phyloP scores from a whole-genome alignment of 1,284 basidiomycete species.

The Boletus albobrunnescens region DNA sequence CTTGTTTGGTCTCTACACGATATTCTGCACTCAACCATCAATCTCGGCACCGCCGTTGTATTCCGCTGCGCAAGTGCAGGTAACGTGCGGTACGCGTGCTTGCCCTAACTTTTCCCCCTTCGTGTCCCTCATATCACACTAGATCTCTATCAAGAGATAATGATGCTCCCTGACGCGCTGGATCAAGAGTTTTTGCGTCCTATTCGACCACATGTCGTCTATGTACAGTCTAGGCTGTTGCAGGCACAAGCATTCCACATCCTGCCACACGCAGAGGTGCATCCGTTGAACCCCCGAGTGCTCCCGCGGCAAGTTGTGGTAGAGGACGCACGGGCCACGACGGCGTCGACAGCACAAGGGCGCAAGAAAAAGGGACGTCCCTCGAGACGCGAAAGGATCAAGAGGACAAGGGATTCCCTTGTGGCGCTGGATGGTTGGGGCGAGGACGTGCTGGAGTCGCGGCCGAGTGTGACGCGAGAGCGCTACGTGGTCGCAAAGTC shows the following conservation, averaged over 20 bases:
- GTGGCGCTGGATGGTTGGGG: conserved; percentile 51
- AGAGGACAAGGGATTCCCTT: conserved; percentile 50
- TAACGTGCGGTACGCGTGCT: conserved; percentile 52
- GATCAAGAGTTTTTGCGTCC: conserved; percentile 38
- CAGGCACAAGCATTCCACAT: conserved; percentile 52
- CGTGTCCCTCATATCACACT: conserved; percentile 7
- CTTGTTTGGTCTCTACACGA: conserved; percentile 64
- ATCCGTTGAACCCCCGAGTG: conserved; percentile 54
- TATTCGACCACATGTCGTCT: conserved; percentile 46
- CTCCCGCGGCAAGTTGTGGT: conserved; percentile 63
- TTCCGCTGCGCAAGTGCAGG: conserved; percentile 45
- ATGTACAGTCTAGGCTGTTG: conserved; percentile 47
- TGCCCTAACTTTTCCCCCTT: not conserved
- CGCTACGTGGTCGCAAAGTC: conserved; percentile 43
- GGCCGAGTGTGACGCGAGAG: conserved; percentile 33
- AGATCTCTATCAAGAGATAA: conserved; percentile 55
- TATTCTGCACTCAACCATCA: conserved; percentile 62
- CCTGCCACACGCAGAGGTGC: conserved; percentile 48
- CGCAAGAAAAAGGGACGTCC: conserved; percentile 64
- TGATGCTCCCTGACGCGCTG: conserved; percentile 43
- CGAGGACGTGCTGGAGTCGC: conserved; percentile 24
- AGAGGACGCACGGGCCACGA: conserved; percentile 25
- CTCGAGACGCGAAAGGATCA: conserved; percentile 55
- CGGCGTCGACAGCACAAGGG: conserved; percentile 1
- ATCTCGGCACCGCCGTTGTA: conserved; percentile 48